Percentiles rank a stretch among this genome's conserved stretches.
Conservation (phyloP, 2,329 filamentous ascomycete genomes). For the Hypoxylon sp. region DNA sequence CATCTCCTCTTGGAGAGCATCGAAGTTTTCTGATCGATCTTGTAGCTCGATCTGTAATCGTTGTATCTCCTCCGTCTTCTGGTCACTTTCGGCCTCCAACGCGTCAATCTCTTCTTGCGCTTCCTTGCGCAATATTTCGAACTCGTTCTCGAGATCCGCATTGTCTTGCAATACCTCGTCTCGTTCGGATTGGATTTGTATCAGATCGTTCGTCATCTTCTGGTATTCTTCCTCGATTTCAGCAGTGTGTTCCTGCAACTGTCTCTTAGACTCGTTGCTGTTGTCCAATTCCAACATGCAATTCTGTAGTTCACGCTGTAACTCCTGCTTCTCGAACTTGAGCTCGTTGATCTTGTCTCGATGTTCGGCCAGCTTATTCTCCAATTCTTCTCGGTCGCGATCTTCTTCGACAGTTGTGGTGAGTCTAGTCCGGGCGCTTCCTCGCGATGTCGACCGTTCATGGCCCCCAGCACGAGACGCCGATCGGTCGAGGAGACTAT, state of each 20-base stretch:
- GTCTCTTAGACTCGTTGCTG: constrained; percentile 69
- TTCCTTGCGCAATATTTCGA: constrained; percentile 67
- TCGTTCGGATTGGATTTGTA: constrained; percentile 81
- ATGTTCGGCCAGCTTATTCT: constrained; percentile 82
- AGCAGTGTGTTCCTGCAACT: constrained; percentile 65
- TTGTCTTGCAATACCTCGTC: constrained; percentile 81
- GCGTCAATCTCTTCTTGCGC: constrained; percentile 72
- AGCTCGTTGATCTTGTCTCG: constrained; percentile 87
- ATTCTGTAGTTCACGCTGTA: constrained; percentile 82
- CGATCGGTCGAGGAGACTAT: constrained; percentile 94
- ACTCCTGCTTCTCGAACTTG: constrained; percentile 88
- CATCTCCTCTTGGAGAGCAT: constrained; percentile 93
- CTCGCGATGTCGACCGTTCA: constrained; percentile 76
- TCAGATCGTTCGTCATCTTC: constrained; percentile 79
- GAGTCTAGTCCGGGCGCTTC: constrained; percentile 72
- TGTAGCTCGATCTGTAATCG: constrained; percentile 75
- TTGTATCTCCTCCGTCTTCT: constrained; percentile 75
- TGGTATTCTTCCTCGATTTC: constrained; percentile 84
- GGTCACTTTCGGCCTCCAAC: constrained; percentile 76
- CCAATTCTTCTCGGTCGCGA: constrained; percentile 83
- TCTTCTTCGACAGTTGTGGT: constrained; percentile 76
- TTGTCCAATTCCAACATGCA: constrained; percentile 82
- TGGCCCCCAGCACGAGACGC: constrained; percentile 79
- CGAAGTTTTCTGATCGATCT: constrained; percentile 85
- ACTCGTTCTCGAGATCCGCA: constrained; percentile 66